phyloP scores from a whole-genome alignment of 1,284 basidiomycete species.

The Meripilus lineatus region DNA sequence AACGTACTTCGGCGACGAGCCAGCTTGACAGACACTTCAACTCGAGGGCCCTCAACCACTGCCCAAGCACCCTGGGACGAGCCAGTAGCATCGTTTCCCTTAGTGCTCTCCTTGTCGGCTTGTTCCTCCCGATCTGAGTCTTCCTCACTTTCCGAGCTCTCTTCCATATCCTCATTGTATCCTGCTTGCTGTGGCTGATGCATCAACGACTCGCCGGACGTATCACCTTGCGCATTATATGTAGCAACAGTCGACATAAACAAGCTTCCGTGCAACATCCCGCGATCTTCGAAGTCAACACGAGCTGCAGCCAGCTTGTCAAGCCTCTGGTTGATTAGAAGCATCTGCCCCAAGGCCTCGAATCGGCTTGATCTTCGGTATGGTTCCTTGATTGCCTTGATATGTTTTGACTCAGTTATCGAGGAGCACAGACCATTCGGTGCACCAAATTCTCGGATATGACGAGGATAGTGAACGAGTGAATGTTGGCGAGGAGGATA shows the following conservation, averaged over 20 bases:
- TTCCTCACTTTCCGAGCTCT: not conserved
- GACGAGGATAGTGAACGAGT: slow-evolving; percentile 11
- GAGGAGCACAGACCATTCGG: slow-evolving; percentile 12
- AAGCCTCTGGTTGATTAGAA: slow-evolving; percentile 7
- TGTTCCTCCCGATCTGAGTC: not conserved
- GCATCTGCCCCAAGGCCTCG: slow-evolving; percentile 10
- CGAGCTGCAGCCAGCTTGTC: slow-evolving; percentile 12
- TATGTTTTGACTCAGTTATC: slow-evolving; percentile 15
- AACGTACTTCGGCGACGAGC: not conserved
- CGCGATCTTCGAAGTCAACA: slow-evolving; percentile 6
- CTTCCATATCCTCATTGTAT: not conserved
- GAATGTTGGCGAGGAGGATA: slow-evolving; percentile 18
- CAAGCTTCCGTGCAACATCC: slow-evolving; percentile 9
- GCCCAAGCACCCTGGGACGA: not conserved
- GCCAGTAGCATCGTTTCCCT: not conserved
- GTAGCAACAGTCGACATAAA: too few relatives aligned
- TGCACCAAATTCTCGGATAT: slow-evolving; percentile 13
- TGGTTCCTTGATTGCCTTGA: slow-evolving; percentile 12
- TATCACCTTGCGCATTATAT: too few relatives aligned
- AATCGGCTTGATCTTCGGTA: slow-evolving; percentile 8
- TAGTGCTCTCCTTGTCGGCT: not conserved
- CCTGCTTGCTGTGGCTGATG: not conserved
- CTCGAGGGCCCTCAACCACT: not conserved
- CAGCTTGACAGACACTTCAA: not conserved
- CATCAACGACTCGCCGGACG: not conserved